These are phyloP conservation scores for Nakazawaea ambrosiae DNA, from an alignment of 805 yeast genomes.

Conservation along the genomic window DNA sequence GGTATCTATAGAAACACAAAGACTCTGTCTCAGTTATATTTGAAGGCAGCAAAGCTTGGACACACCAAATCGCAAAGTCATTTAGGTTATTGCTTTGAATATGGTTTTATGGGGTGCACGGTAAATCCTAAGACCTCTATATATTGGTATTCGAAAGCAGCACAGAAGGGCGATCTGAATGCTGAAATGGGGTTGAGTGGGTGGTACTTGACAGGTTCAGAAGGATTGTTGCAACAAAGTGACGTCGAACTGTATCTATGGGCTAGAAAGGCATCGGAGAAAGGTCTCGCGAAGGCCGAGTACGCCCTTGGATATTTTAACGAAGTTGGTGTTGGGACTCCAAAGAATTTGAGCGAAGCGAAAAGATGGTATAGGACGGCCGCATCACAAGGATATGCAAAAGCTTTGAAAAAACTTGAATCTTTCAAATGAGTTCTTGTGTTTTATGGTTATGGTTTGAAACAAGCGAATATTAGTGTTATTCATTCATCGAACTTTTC, in stretches of 20 bases:
- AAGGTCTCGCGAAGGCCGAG: conserved; percentile 55
- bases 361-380: conserved; percentile 48
- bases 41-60: conserved; percentile 52
- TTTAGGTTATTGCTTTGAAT: conserved; percentile 67
- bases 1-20: conserved; percentile 27
- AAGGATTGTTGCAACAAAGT: conserved; percentile 43
- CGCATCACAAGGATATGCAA: conserved; percentile 53
- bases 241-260: conserved; percentile 62
- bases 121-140: conserved; percentile 53
- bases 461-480: no score
- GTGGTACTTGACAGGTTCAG: conserved; percentile 70
- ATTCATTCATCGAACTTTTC: no score
- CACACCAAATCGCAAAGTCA: conserved; percentile 65
- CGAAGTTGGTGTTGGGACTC: conserved; percentile 59
- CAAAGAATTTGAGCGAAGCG: conserved; percentile 35
- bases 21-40: conserved; percentile 44
- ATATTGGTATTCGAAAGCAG: conserved; percentile 71
- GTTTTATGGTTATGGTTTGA: no score
- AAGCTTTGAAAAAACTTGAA: conserved; percentile 37
- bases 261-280: conserved; percentile 57
- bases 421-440: conserved; percentile 11
- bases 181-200: conserved; percentile 70
- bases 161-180: conserved; percentile 55
- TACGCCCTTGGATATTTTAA: conserved; percentile 63
- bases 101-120: conserved; percentile 48